Base-by-base conservation (phyloP, 306 rosid species). In the Sindora glabra region DNA sequence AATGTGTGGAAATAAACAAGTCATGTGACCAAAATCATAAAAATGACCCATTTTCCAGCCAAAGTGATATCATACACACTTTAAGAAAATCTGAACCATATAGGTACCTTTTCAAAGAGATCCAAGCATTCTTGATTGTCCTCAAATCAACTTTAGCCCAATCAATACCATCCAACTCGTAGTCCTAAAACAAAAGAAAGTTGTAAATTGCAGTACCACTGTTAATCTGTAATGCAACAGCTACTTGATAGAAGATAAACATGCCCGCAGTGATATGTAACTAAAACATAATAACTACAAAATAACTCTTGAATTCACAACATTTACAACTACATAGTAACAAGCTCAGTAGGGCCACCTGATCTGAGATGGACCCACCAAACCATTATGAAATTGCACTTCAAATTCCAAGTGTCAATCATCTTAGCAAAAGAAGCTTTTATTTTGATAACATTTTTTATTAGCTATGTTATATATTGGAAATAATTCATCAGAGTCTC, bases 81-180 rank as follows among this genome's bases (percentile, higher is more conserved):
- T 22, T 22, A 9, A 40, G 44, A 56, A n/a, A 12, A 63, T 12
- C 25, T 32, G 74, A 70, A 22, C 63, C 17, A 51, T 29, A 26
- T 18, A 48, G 66, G 50, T 71, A 94, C 99, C 99, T 86, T 86
- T 86, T 94, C 99, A 74, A 89, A 86, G 34, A 94, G 87, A 80
- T 86, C 79, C 84, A 94, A 74, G 85, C 99, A 94, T 69, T 76
- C 89, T 85, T 77, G 87, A 70, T 94, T 94, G 85, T 89, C 99
- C 73, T 71, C 80, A 58, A 89, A 70, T 86, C 78, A 32, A 82
- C 77, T 68, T 68, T 72, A 34, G 80, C 75, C 83, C 84, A 76
- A 72, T 80, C 83, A 48, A 94, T 18, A 55, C 97, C 97, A 50
- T 94, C 90, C 59, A 58, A 51, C 64, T 86, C 86, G 32, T 70